Evolutionary conservation across 1,284 basidiomycete species (phyloP).

Genomic region (Marasmius sp.): DNA sequence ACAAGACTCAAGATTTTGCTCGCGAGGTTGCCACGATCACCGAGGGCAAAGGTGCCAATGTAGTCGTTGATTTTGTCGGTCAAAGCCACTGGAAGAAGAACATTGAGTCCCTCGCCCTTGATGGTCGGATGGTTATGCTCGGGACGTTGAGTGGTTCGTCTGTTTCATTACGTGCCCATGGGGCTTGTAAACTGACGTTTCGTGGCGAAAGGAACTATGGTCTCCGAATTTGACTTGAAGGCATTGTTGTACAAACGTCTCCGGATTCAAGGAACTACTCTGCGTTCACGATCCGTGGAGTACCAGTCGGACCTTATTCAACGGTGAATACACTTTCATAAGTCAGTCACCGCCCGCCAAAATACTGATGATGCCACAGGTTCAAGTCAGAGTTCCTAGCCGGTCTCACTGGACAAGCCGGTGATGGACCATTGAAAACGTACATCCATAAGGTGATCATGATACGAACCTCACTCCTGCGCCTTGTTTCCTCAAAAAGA

Average conservation of each 20-base stretch:
- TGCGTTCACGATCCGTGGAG: constrained; percentile 74
- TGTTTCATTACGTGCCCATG: not conserved
- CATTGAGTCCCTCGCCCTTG: constrained; percentile 71
- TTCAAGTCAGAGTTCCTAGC: constrained; percentile 49
- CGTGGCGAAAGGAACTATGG: constrained; percentile 52
- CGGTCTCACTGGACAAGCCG: constrained; percentile 57
- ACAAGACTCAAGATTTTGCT: constrained; percentile 82
- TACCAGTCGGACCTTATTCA: constrained; percentile 83
- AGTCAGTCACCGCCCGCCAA: not conserved
- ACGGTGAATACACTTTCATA: constrained; percentile 39
- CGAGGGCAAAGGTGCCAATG: constrained; percentile 67
- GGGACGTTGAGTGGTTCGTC: constrained; percentile 68
- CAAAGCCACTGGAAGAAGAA: constrained; percentile 85
- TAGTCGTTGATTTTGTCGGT: constrained; percentile 90
- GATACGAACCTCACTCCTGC: not conserved
- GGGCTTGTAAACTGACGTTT: not conserved
- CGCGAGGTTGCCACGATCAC: constrained; percentile 67
- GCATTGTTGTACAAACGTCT: constrained; percentile 86
- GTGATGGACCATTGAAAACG: constrained; percentile 63
- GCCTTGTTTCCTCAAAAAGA: not conserved
- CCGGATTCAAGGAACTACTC: constrained; percentile 86
- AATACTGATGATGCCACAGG: constrained; percentile 21
- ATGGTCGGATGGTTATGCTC: constrained; percentile 78
- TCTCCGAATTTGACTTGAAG: constrained; percentile 63
- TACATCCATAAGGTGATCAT: constrained; percentile 72